Evolutionary conservation across 1,139 yeast species (phyloP).

Genomic region (Zygoascus sp.): DNA sequence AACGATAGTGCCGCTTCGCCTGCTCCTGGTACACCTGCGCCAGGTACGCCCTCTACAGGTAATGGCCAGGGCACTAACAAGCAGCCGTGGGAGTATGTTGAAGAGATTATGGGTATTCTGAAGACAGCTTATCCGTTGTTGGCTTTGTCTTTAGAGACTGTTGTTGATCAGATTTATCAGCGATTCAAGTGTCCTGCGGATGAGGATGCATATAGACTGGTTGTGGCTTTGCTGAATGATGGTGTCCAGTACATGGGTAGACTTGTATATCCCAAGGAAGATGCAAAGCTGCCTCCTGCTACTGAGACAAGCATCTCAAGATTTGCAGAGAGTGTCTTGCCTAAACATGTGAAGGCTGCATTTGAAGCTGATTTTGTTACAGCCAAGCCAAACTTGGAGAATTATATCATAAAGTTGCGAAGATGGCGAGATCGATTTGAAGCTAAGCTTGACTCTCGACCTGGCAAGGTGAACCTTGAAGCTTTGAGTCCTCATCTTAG

Average conservation of each 20-base stretch:
- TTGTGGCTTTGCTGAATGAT: conserved; percentile 87
- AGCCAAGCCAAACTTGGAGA: conserved; percentile 83
- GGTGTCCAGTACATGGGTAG: conserved; percentile 84
- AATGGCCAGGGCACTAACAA: conserved; percentile 28
- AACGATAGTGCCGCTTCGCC: conserved; percentile 16
- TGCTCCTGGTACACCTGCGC: conserved; percentile 17
- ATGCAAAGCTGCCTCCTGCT: conserved; percentile 82
- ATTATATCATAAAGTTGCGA: conserved; percentile 75
- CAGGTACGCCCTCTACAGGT: conserved; percentile 15
- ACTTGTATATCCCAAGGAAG: conserved; percentile 78
- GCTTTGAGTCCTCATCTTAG: conserved; percentile 90
- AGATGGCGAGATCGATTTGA: conserved; percentile 93
- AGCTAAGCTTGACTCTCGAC: conserved; percentile 76
- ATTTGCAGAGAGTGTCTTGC: conserved; percentile 90
- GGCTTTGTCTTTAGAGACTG: conserved; percentile 87
- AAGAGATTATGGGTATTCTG: conserved; percentile 89
- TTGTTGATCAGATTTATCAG: conserved; percentile 93
- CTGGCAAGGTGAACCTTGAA: conserved; percentile 75
- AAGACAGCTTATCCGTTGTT: conserved; percentile 94
- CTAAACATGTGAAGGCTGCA: conserved; percentile 83
- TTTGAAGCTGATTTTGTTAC: conserved; percentile 88
- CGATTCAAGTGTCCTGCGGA: conserved; percentile 93
- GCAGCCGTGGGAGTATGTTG: conserved; percentile 94
- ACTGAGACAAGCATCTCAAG: conserved; percentile 87
- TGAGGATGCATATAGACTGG: conserved; percentile 91